Base-by-base conservation (phyloP, 257 asterid genomes). In the Asclepias syriaca region DNA sequence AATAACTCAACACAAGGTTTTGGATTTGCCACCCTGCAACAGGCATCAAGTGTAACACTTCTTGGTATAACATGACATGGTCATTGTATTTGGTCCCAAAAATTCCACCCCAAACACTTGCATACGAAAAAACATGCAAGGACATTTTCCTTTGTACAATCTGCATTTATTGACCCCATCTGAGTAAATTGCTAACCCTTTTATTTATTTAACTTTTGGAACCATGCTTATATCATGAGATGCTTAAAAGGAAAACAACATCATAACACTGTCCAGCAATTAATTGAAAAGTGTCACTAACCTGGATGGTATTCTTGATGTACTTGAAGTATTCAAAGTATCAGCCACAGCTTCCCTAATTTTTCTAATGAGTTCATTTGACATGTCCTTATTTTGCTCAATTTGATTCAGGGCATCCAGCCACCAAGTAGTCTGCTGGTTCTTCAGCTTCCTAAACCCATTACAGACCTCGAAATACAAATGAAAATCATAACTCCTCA, bases 261-360 rank as follows among this genome's bases (percentile, higher is more conserved):
- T 24, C 49, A 63, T 34, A 64, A 21, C 15, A 34, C 15, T 18
- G 50, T 34, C 50, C 64, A 40, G 68, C 29, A 6, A 64, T 58
- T 11, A 11, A 24, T 34, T 18, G 61, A 51, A 63, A 56, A 24
- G 39, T 73, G 77, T 67, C 71, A 79, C 96, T 80, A 79, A 94
- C 99, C 98, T 56, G 80, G 89, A 84, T 61, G 96, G 81, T 75
- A 80, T 68, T 84, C 87, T 87, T 77, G 97, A 83, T 80, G 80
- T 83, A 84, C 84, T 84, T 71, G 77, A 71, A 64, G 82, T 72
- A 71, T 82, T 83, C 80, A 84, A 75, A 70, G 82, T 85, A 72
- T 89, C 90, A 69, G 96, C 85, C 56, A 91, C 86, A 70, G 95
- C 84, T 74, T 90, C 99, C 81, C 86, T 89, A 71, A 91, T 89